Evolutionary conservation across 257 asterid species (phyloP), one percentile per base, ranked within the genome.

Genomic region (Anisodus acutangulus): DNA sequence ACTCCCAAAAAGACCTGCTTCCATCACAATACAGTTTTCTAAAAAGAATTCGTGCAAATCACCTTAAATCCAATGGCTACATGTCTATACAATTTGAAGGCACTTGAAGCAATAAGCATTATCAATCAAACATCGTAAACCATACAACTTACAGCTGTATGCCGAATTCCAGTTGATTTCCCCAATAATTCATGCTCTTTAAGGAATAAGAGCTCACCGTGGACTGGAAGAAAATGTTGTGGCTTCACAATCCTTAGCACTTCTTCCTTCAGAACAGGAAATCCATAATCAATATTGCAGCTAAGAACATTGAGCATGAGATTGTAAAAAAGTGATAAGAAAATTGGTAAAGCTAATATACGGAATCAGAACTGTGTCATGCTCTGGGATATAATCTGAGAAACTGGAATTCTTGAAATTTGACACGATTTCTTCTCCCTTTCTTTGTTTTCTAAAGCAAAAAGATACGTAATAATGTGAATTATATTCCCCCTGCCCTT

Each of bases 121-220:
- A 49, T 35, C 45, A 45, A 31, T 31, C 59, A 53, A 37, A 10
- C 74, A 22, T 55, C 47, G 81, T 83, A 80, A 85, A 63, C 31
- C 74, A 83, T 57, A 37, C 53, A 55, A 89, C 97, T 95, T 89
- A 97, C 99, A 58, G 97, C 86, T 31, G 96, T 97, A 87, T 97
- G 99, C 80, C 88, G 95, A 87, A 97, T 92, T 86, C 99, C 99
- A 85, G 98, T 93, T 86, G 99, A 93, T 91, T 86, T 97, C 51
- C 97, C 99, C 85, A 97, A 90, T 88, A 95, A 80, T 85, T 97
- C 99, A 59, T 97, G 99, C 96, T 97, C 99, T 91, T 93, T 95
- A 86, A 97, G 90, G 92, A 95, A 97, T 85, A 97, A 90, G 83
- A 97, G 97, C 91, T 97, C 99, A 84, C 99, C 99, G 58, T 95